Base-by-base conservation (phyloP, 805 yeast genomes). In the Saturnispora quitensis region DNA sequence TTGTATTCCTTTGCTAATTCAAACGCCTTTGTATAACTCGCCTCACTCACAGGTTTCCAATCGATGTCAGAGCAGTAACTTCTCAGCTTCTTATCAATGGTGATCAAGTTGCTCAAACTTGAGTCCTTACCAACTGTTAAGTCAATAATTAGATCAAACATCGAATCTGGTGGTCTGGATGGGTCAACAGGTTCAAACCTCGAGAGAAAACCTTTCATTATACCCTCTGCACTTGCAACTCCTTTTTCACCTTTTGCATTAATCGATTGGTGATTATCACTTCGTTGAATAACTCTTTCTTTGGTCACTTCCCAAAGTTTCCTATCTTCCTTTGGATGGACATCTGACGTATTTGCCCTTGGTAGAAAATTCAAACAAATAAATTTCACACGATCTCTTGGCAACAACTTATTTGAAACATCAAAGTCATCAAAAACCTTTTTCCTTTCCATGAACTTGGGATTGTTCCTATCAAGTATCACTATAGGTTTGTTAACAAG, bases 181-280 rank as follows among this genome's bases (percentile, higher is more conserved):
- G 68, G 53, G 53, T 77, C 68, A 2, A 87, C 73, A 0, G 80
- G 78, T 61, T 88, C 86, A 60, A 83, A 87, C 52, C 93, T 69
- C 5, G 72, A 72, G 45, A 86, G 70, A 60, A 91, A 90, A 0
- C 90, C 89, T 31, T 70, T 69, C 87, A 91, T 80, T 33, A 93
- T 83, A 20, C 73, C 75, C 34, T 71, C 66, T 0, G 86, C 81
- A 48, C 74, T 71, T 17, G 67, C 65, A 4, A 71, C 70, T 9
- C 82, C 80, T 51, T 76, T 73, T 3, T 67, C 60, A 0, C 61
- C 64, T 4, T 38, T 20, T 38, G 72, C 73, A 56, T 84, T 81
- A 38, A 93, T 86, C 2, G 90, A 80, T 64, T 86, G 96, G 64
- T 93, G 99, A 56, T 86, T 84, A 61, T 89, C 89, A 2, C 97